Evolutionary conservation across 2,329 filamentous ascomycete species (phyloP), one percentile per base, ranked within the genome.

Genomic region (Trichoderma polysporum): DNA sequence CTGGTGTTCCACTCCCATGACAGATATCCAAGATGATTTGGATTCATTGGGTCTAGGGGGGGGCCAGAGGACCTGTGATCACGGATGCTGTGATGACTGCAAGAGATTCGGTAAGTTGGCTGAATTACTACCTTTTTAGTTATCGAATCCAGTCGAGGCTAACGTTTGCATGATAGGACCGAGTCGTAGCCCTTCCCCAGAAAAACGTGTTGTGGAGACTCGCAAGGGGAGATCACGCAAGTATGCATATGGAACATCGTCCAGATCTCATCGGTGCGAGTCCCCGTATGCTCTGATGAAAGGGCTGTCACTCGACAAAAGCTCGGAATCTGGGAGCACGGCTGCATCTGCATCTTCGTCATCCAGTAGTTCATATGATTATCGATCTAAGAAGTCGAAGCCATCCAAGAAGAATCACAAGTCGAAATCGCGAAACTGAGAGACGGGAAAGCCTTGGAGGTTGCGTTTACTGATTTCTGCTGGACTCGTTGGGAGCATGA

Each of bases 11-110:
- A 80, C 79, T 69, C 74, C 76, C 13, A 74, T 73, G 41, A 71
- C 70, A 33, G 75, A 74, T 45, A 71, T 75, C 69, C 66, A 73
- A 57, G 74, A 73, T 59, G 79, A 78, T 66, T 68, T 73, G 7
- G 70, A 77, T 12, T 77, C 75, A 1, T 73, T 72, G 62, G 72
- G 73, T 12, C 70, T 75, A 22, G 80, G 82, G 63, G 72, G 76
- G 22, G 73, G 79, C 54, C 76, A 81, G 63, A 75, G 75, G 29
- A 77, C 79, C 1, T 87, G 85, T 66, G 83, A 84, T 61, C 85
- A 87, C 68, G 83, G 82, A 15, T 86, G 84, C 70, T 87, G 85
- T 71, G 78, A 76, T 62, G 78, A 79, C 29, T 86, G 85, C 69
- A 79, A 76, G 29, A 78, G 78, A 54, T 79, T 80, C 49, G 72